A percentile compares a stretch with the other conserved stretches of the same genome.
phyloP scores from a whole-genome alignment of 306 rosid genomes.

The Inga laurina region DNA sequence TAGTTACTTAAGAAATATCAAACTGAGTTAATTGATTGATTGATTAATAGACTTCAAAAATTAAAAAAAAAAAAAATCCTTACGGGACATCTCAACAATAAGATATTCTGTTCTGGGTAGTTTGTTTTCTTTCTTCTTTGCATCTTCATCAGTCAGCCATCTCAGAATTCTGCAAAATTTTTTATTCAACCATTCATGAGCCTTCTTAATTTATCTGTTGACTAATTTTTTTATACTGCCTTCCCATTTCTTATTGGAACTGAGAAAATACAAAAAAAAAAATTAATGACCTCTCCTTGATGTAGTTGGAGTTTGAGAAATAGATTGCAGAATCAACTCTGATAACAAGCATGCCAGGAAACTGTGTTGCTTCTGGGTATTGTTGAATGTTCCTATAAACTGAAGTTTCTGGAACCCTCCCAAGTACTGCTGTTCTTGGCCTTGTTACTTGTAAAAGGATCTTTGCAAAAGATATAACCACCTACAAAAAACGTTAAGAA shows the following conservation, averaged over 20 bases:
- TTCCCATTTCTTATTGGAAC: not conserved
- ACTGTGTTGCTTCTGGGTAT: slow-evolving; percentile 61
- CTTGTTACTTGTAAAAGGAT: slow-evolving; percentile 81
- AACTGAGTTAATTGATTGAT: not conserved
- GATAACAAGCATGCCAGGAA: slow-evolving; percentile 60
- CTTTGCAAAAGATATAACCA: slow-evolving; percentile 69
- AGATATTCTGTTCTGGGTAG: slow-evolving; percentile 44
- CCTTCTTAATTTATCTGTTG: not conserved
- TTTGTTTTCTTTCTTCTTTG: slow-evolving; percentile 17
- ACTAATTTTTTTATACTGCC: not conserved
- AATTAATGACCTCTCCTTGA: slow-evolving; percentile 69
- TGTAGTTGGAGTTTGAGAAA: slow-evolving; percentile 82
- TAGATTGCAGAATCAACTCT: slow-evolving; percentile 92
- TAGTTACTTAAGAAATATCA: not conserved
- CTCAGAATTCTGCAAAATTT: slow-evolving; percentile 62
- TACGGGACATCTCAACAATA: slow-evolving; percentile 83
- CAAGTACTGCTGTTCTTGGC: slow-evolving; percentile 75
- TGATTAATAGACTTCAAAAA: not conserved
- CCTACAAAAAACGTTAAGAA: not conserved
- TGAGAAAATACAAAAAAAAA: not conserved
- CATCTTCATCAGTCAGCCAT: slow-evolving; percentile 69
- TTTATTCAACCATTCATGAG: not conserved
- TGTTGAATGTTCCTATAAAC: slow-evolving; percentile 70
- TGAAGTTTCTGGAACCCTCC: slow-evolving; percentile 61
- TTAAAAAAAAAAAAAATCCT: slow-evolving; percentile 31